A percentile compares a stretch with the other conserved stretches of the same genome.
Evolutionary conservation across 148 eudicot genomes (phyloP).

Genomic region (Drosera capensis): DNA sequence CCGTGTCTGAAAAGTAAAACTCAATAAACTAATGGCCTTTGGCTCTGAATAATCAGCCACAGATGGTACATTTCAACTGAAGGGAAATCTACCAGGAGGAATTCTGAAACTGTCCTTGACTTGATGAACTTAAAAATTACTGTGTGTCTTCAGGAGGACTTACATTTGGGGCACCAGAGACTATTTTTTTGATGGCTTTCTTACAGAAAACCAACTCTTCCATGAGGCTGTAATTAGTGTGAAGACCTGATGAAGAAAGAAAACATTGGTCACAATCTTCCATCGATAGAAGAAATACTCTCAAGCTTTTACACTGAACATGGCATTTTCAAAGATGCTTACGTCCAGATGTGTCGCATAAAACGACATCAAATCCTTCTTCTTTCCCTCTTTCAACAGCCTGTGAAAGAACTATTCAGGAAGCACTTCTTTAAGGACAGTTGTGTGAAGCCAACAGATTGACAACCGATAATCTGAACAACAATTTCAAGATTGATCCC

Average conservation of each 20-base stretch:
- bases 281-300: background rate
- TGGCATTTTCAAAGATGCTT: constrained; percentile 27
- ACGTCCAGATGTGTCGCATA: constrained; percentile 99
- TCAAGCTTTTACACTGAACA: constrained; percentile 5
- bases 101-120: background rate
- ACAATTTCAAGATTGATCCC: constrained; percentile 7
- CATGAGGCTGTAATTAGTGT: constrained; percentile 95
- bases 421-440: constrained; percentile 43
- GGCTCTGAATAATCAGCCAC: too few relatives aligned
- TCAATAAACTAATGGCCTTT: too few relatives aligned
- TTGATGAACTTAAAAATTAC: background rate
- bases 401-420: constrained; percentile 88
- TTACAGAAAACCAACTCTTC: constrained; percentile 85
- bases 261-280: background rate
- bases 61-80: too few relatives aligned
- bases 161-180: constrained; percentile 83
- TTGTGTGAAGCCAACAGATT: constrained; percentile 9
- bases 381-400: constrained; percentile 91
- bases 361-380: constrained; percentile 64
- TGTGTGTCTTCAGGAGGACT: constrained; percentile 17
- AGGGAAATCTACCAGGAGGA: background rate
- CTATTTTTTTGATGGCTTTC: constrained; percentile 70
- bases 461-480: constrained; percentile 4
- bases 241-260: constrained; percentile 49
- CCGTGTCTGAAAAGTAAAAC: too few relatives aligned